A percentile compares a stretch with the other conserved stretches of the same genome.
Evolutionary conservation across 2,329 filamentous ascomycete species (phyloP).

Genomic region (Aspergillus sp.): DNA sequence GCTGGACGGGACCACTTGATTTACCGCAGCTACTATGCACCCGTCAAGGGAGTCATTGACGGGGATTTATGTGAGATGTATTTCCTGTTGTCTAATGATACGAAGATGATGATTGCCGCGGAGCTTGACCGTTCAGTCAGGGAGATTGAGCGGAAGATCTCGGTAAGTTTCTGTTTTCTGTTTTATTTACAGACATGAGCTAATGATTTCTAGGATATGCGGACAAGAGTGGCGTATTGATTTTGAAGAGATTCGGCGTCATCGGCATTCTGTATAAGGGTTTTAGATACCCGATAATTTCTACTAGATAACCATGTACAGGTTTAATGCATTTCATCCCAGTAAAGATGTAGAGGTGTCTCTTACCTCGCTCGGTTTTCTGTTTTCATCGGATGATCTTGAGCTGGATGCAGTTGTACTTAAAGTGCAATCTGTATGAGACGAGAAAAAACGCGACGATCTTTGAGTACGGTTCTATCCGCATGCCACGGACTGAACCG

Average conservation of each 20-base stretch:
- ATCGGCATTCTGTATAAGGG: constrained; percentile 9
- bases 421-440: constrained; percentile 34
- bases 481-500: constrained; percentile 31
- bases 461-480: constrained; percentile 48
- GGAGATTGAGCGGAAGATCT: constrained; percentile 95
- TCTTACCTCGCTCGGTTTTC: constrained; percentile 50
- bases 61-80: constrained; percentile 94
- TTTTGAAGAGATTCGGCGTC: constrained; percentile 20
- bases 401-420: constrained; percentile 35
- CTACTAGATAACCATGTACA: constrained; percentile 10
- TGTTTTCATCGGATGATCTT: constrained; percentile 30
- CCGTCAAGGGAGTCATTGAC: constrained; percentile 94
- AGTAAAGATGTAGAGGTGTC: constrained; percentile 21
- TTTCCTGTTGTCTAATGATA: constrained; percentile 74
- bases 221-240: constrained; percentile 53
- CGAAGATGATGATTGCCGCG: constrained; percentile 90
- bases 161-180: constrained; percentile 40
- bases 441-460: constrained; percentile 44
- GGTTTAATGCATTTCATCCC: background rate
- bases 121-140: constrained; percentile 86
- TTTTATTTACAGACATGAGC: constrained; percentile 8
- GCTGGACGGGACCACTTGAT: constrained; percentile 93
- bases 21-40: constrained; percentile 92
- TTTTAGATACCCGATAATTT: constrained; percentile 20
- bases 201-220: constrained; percentile 45